Evolutionary conservation across 2,329 filamentous ascomycete genomes (phyloP), one percentile per base, ranked within the genome.

Genomic region (Diaporthe helianthi): DNA sequence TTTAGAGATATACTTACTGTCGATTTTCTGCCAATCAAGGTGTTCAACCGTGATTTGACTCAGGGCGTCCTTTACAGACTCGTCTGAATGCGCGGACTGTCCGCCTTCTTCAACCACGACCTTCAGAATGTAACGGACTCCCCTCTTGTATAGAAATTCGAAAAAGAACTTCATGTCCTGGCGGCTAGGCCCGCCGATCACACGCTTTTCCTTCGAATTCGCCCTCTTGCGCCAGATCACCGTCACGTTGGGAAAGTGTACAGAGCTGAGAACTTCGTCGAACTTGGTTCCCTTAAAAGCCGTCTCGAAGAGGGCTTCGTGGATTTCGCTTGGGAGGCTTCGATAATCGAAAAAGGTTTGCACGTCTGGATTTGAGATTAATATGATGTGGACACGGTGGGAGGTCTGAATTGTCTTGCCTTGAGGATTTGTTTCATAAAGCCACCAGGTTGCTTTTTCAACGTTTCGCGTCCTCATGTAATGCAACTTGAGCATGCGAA

Each of bases 401-500:
- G n/a, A n/a, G n/a, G n/a, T n/a, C n/a, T n/a, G n/a, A n/a, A n/a
- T n/a, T n/a, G 10, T 4, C 38, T 64, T 51, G 52, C 61, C 61
- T 29, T 38, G 10, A 0, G 61, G 61, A 10, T 65, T 65, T 1
- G 61, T 65, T 1, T 7, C 19, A 6, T 65, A 65, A 1, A 65
- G 6, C 61, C 61, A 65, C 3, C 0, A n/a, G 0, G 61, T 52
- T 1, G 46, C 46, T 15, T 1, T 26, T 3, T 65, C 31, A 1
- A 65, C 29, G 4, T 4, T 41, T 26, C 61, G 52, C 15, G 61
- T 65, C 15, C 61, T 65, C 61, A 65, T 65, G 31, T 65, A 65
- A 44, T 65, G 61, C 7, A 65, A 29, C 19, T 65, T 65, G 13
- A 65, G 61, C 13, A 65, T 36, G 1, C 44, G 15, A n/a, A 51